Evolutionary conservation across 2,329 filamentous ascomycete genomes (phyloP), one percentile per base, ranked within the genome.

Genomic region (Ascomycota sp.): DNA sequence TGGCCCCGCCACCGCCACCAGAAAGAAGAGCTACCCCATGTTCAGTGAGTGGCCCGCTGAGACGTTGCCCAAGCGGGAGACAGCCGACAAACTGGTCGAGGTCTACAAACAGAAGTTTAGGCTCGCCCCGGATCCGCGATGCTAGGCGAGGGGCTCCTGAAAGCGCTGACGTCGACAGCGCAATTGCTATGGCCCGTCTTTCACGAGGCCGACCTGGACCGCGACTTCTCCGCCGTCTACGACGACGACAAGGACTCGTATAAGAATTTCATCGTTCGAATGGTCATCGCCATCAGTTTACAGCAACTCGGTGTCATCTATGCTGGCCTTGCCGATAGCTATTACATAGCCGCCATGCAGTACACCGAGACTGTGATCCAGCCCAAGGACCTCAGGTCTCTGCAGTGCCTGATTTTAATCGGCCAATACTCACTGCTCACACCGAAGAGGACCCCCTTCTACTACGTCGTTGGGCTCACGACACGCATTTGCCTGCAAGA

Each of bases 261-360:
- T 48, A 75, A 85, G 45, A 83, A 89, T 43, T 95, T 94, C 43
- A 69, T 86, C 27, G 58, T 91, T 30, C 75, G 81, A 33, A 85
- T 95, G 70, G 81, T 94, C 31, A 73, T 95, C 44, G 86, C 89
- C 20, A 92, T 94, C 44, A 86, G 82, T 48, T 68, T 95, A 52
- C 86, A 95, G 52, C 93, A 91, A 51, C 64, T 94, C 43, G 81
- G 85, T 46, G 69, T 75, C 0, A 74, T 80, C 38, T 95, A 89
- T 50, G 83, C 85, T n/a, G 85, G 85, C 17, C 59, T 95, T 20
- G 86, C 89, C 20, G 86, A 95, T 52, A 85, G 82, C 46, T 95
- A 92, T 54, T 95, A 94, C 45, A 64, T 94, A 15, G 79, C 85
- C 17, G 86, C 86, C 5, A 73, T 95, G 56, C 72, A 75, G 36